Evolutionary conservation across 2,329 filamentous ascomycete species (phyloP).

Genomic region (Curvularia sp.): DNA sequence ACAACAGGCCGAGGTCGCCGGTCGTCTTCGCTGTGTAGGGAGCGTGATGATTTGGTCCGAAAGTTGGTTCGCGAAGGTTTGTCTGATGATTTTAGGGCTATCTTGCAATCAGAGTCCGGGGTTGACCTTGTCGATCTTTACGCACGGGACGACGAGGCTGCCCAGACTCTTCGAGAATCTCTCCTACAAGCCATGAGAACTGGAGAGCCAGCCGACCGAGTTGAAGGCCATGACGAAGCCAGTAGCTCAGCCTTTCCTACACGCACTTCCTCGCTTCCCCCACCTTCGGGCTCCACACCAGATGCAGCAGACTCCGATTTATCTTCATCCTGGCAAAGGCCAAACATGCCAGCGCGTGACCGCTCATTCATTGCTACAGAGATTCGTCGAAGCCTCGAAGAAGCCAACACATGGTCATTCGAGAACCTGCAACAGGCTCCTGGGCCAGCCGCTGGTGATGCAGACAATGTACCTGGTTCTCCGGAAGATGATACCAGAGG

Average conservation of each 20-base stretch:
- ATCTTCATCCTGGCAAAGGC: conserved; percentile 41
- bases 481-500: conserved; percentile 35
- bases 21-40: conserved; percentile 25
- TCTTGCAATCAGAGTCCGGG: conserved; percentile 21
- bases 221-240: conserved; percentile 6
- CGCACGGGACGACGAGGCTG: background rate
- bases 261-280: conserved; percentile 25
- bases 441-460: conserved; percentile 6
- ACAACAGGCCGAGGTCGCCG: conserved; percentile 23
- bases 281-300: conserved; percentile 4
- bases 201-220: conserved; percentile 12
- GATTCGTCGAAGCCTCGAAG: conserved; percentile 57
- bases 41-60: conserved; percentile 24
- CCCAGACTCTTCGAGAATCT: conserved; percentile 14
- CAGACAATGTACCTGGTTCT: conserved; percentile 25
- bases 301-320: conserved; percentile 17
- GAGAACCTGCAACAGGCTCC: conserved; percentile 28
- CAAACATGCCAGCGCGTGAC: conserved; percentile 57
- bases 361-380: conserved; percentile 56
- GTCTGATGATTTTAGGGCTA: conserved; percentile 27
- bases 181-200: conserved; percentile 15
- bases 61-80: conserved; percentile 29
- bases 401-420: conserved; percentile 47
- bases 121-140: conserved; percentile 22
- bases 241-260: conserved; percentile 17